Percentiles rank a stretch among this genome's conserved stretches.
Evolutionary conservation across 345 rosid genomes (phyloP).

Genomic region (Pseudoturritis turrita): DNA sequence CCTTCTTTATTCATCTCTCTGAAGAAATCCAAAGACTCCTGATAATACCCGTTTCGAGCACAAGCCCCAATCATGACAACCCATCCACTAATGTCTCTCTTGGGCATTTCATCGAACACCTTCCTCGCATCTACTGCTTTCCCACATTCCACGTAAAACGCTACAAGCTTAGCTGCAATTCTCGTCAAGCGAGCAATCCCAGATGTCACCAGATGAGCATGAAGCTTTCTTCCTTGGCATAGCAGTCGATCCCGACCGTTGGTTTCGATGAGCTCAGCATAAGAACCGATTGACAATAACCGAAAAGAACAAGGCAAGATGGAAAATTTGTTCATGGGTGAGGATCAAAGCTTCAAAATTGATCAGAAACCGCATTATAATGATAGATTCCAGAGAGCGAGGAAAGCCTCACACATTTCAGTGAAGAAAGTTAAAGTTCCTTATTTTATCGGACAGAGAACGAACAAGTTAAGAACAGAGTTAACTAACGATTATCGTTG

Average conservation of each 20-base stretch:
- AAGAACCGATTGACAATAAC: constrained; percentile 32
- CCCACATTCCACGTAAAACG: constrained; percentile 43
- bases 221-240: constrained; percentile 41
- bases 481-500: not conserved
- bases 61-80: constrained; percentile 50
- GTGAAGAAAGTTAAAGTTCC: not conserved
- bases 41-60: constrained; percentile 49
- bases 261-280: constrained; percentile 31
- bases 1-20: constrained; percentile 48
- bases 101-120: constrained; percentile 68
- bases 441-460: not conserved
- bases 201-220: constrained; percentile 47
- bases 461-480: not conserved
- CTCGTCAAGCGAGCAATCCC: constrained; percentile 35
- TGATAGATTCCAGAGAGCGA: not conserved
- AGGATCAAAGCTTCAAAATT: constrained; percentile 6
- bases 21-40: constrained; percentile 43
- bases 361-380: constrained; percentile 4
- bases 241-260: constrained; percentile 40
- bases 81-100: constrained; percentile 45
- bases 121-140: constrained; percentile 43
- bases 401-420: constrained; percentile 1
- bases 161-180: constrained; percentile 51
- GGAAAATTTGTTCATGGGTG: constrained; percentile 5
- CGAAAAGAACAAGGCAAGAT: constrained; percentile 33